Base-by-base conservation (phyloP, 2,329 filamentous ascomycete genomes). In the Atkinsonella texensis region DNA sequence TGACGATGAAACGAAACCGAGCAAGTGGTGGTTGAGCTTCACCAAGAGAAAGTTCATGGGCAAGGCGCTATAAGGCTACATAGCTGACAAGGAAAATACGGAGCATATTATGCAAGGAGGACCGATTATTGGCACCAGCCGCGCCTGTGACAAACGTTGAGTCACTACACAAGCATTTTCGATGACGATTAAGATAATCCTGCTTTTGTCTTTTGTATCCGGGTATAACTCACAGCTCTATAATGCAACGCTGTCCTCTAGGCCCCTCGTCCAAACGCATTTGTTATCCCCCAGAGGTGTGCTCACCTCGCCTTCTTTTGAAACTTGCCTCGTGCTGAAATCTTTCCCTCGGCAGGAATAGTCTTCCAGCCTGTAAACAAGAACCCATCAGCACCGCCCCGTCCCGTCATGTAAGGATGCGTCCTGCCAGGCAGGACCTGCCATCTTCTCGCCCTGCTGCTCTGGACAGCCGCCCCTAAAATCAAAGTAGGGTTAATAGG, bases 1-100 rank as follows among this genome's bases (percentile, higher is more conserved):
- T 51, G 89, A 90, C 72, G 69, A 80, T 65, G 70, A 90, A 75
- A 69, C 87, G 71, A 80, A 79, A 70, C 80, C 81, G 51, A 79
- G 74, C 69, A 80, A 94, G 82, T 97, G 91, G 88, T 98, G 93
- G 93, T 72, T 98, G 68, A 97, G 93, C 76, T 98, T 96, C 68
- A 88, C 87, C 50, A 97, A 97, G 83, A 84, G 93, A 73, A 96
- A 96, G 81, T 98, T 98, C 67, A 97, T 98, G 93, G 90, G 90
- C 68, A 97, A 97, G 81, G 80, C 81, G 59, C 74, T 93, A 71
- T 90, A 75, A 68, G 40, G 18, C 8, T 10, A n/a, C 10, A 45
- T 12, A 23, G 20, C 31, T 6, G 15, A 45, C 13, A 7, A 23
- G 15, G 7, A 10, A 10, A 35, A 33, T 35, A 31, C 9, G 8